These are phyloP conservation scores for Corymbia citriodora DNA, from an alignment of 441 rosid species.

Conservation along the genomic window DNA sequence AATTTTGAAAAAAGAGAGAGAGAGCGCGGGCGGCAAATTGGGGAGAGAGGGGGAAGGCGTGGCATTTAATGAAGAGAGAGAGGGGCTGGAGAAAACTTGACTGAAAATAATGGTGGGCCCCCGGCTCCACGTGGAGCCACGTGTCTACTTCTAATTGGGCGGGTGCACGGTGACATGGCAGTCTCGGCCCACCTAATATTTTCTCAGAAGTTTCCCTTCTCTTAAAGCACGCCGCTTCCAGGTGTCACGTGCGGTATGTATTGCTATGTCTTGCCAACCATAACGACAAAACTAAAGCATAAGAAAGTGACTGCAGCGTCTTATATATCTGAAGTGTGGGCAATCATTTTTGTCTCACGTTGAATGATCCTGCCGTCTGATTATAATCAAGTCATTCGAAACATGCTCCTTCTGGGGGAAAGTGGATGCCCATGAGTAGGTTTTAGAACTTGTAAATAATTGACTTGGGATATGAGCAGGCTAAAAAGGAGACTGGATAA, in stretches of 20 bases:
- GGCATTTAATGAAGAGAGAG: too few relatives aligned
- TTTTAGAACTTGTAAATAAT: not conserved
- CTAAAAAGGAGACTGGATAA: constrained; percentile 69
- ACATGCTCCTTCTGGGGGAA: not conserved
- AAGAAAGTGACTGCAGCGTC: not conserved
- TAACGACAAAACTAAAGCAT: not conserved
- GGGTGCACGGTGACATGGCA: too few relatives aligned
- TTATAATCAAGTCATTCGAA: not conserved
- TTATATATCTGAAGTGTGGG: not conserved
- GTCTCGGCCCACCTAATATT: too few relatives aligned
- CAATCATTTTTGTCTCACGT: not conserved
- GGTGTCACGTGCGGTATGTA: constrained; percentile 38
- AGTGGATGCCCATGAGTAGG: not conserved
- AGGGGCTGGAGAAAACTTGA: too few relatives aligned
- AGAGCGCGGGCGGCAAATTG: too few relatives aligned
- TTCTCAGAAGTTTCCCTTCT: constrained; percentile 35
- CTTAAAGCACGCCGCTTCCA: constrained; percentile 31
- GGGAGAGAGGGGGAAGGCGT: too few relatives aligned
- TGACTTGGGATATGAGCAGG: constrained; percentile 27
- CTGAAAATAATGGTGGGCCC: too few relatives aligned
- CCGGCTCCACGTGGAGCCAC: too few relatives aligned
- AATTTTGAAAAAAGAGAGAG: too few relatives aligned
- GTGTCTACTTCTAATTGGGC: too few relatives aligned
- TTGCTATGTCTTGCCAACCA: not conserved
- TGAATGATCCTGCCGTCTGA: not conserved